A percentile compares a stretch with the other conserved stretches of the same genome.
phyloP scores from a whole-genome alignment of 1,284 basidiomycete genomes.

The Melampsora americana region DNA sequence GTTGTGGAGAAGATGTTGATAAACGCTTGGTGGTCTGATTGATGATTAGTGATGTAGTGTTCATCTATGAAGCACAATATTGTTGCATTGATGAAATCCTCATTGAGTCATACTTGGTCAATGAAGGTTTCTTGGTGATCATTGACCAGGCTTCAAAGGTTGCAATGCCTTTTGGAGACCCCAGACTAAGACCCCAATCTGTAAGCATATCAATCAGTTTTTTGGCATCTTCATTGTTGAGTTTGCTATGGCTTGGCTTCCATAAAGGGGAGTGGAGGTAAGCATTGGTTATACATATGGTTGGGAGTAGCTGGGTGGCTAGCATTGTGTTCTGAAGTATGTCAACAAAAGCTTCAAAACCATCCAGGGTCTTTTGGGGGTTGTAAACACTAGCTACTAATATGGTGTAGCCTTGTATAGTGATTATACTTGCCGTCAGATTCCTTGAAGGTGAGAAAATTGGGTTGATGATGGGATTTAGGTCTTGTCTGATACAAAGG shows the following conservation, averaged over 20 bases:
- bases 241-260: conserved; percentile 3
- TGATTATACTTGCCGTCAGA: neutral
- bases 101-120: conserved; percentile 8
- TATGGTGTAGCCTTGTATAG: neutral
- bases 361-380: neutral
- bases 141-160: neutral
- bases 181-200: neutral
- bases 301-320: neutral
- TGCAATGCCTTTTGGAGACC: conserved; percentile 6
- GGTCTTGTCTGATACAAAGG: conserved; percentile 7
- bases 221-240: neutral
- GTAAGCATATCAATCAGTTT: neutral
- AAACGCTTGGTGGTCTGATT: conserved; percentile 25
- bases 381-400: neutral
- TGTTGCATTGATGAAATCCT: neutral
- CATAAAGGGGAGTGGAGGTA: neutral
- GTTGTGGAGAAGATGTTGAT: neutral
- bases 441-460: neutral
- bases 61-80: neutral
- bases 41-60: neutral
- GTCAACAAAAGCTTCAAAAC: neutral
- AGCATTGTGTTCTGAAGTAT: neutral
- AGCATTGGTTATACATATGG: no score
- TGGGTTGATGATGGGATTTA: neutral
- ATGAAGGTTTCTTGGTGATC: neutral